Conservation (phyloP, 2,329 filamentous ascomycete genomes). For the Magnaporthiopsis incrustans region DNA sequence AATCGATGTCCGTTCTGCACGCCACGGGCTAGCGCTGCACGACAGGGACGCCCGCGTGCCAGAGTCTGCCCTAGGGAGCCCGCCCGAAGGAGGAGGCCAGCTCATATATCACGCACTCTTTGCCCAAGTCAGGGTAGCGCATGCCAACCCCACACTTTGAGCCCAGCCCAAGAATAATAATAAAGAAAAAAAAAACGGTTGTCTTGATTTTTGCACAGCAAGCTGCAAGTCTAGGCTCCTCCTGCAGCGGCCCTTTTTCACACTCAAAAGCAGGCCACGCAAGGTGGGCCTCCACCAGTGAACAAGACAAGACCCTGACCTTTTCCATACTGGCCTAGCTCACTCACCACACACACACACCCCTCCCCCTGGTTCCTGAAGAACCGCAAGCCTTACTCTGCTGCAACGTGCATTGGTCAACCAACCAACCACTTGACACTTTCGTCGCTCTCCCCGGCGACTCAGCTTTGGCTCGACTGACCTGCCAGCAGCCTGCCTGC, state of each 20-base stretch:
- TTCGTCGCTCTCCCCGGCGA: neutral
- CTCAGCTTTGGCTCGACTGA: neutral
- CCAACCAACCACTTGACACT: neutral
- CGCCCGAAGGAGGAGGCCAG: neutral
- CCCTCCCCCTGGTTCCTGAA: neutral
- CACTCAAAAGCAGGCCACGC: neutral
- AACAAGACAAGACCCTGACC: neutral
- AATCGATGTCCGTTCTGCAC: neutral
- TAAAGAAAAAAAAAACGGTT: neutral
- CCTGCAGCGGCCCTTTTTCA: neutral
- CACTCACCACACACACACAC: no score
- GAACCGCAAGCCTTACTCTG: neutral
- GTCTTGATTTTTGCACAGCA: neutral
- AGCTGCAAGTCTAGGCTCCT: neutral
- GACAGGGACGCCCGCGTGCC: neutral
- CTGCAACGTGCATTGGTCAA: neutral
- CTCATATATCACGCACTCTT: neutral
- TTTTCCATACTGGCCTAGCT: neutral
- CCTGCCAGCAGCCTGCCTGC: neutral
- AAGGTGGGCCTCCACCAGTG: neutral
- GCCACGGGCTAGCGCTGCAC: neutral
- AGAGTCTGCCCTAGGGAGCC: neutral
- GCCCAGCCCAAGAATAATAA: neutral
- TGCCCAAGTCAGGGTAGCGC: neutral
- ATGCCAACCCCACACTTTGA: neutral